phyloP scores from a whole-genome alignment of 768 basidiomycete genomes.

The Aureoboletus auriporus region DNA sequence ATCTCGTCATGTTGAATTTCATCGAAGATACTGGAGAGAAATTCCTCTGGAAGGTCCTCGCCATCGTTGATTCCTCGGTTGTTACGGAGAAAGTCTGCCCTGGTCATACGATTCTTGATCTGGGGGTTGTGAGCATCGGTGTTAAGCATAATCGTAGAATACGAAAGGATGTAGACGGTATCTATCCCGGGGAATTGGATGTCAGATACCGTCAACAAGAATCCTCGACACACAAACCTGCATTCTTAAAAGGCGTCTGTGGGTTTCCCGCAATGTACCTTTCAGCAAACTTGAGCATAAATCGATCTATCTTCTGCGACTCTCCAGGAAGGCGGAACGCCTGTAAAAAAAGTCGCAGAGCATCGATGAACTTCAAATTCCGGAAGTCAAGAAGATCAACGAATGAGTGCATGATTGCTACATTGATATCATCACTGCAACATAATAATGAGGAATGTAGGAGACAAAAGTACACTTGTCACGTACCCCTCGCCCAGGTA shows the following conservation, averaged over 20 bases:
- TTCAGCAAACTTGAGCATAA: conserved; percentile 98
- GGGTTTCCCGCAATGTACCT: conserved; percentile 89
- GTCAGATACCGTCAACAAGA: conserved; percentile 7
- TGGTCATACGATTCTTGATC: conserved; percentile 92
- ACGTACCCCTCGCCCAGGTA: conserved; percentile 95
- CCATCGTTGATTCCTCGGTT: conserved; percentile 96
- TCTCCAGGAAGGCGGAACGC: conserved; percentile 97
- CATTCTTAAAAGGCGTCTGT: conserved; percentile 86
- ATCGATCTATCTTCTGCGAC: conserved; percentile 97
- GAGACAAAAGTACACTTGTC: background rate
- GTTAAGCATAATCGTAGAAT: conserved; percentile 93
- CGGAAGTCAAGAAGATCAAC: conserved; percentile 90
- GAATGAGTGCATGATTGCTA: conserved; percentile 96
- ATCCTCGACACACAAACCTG: conserved; percentile 51
- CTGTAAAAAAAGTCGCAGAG: conserved; percentile 86
- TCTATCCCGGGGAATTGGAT: conserved; percentile 41
- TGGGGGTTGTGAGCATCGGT: conserved; percentile 97
- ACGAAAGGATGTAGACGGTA: conserved; percentile 91
- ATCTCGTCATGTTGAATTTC: conserved; percentile 93
- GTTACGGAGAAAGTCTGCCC: conserved; percentile 87
- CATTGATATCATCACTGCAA: conserved; percentile 78
- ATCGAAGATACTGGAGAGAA: conserved; percentile 76
- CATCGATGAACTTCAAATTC: conserved; percentile 79
- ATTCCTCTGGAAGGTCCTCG: conserved; percentile 82
- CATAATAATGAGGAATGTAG: conserved; percentile 3